phyloP scores from a whole-genome alignment of 192 early-diverging fungal species.

The Backusella australiensis region DNA sequence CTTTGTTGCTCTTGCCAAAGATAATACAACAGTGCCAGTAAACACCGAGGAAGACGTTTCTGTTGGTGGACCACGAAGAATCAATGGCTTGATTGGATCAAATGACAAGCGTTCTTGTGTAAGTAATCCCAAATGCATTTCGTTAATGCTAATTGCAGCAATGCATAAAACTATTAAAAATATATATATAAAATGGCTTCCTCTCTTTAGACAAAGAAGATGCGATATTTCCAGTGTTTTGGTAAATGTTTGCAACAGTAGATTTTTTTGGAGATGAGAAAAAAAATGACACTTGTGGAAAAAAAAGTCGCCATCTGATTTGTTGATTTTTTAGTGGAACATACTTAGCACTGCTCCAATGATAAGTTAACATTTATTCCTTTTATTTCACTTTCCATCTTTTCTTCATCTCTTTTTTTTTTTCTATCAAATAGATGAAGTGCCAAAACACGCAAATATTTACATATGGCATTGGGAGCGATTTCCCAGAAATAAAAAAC shows the following conservation, averaged over 20 bases:
- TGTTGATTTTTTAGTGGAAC: neutral
- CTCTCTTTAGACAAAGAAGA: neutral
- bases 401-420: neutral
- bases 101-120: conserved; percentile 20
- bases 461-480: neutral
- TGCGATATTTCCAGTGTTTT: neutral
- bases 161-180: neutral
- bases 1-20: conserved; percentile 20
- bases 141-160: neutral
- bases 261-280: neutral
- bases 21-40: conserved; percentile 10
- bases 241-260: neutral
- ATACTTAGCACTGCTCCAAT: neutral
- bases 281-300: neutral
- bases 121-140: conserved; percentile 22
- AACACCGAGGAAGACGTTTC: conserved; percentile 21
- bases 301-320: neutral
- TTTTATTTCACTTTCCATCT: neutral
- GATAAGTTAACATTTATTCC: neutral
- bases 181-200: neutral
- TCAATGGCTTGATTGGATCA: conserved; percentile 26
- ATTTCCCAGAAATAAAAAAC: neutral
- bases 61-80: conserved; percentile 23
- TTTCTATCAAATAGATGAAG: neutral
- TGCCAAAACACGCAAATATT: neutral